A percentile compares a stretch with the other conserved stretches of the same genome.
phyloP scores from a whole-genome alignment of 1,139 yeast species.

The Zygosaccharomyces pseudobailii region DNA sequence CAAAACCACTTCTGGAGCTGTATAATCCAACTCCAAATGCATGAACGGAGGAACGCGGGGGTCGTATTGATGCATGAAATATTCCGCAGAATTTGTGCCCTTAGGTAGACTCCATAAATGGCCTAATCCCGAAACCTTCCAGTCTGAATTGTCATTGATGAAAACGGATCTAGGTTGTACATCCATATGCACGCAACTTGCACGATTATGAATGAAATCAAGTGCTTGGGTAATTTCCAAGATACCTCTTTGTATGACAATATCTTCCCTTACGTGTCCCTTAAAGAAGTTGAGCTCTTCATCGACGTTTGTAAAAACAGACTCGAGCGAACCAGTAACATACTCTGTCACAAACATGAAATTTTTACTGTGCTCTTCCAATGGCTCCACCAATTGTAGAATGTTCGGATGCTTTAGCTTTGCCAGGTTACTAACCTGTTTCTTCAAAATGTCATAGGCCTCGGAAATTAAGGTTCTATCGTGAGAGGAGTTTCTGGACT shows the following conservation, averaged over 20 bases:
- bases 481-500: constrained; percentile 33
- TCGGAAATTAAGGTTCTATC: constrained; percentile 37
- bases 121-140: constrained; percentile 84
- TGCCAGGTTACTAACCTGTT: constrained; percentile 65
- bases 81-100: constrained; percentile 43
- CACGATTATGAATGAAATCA: constrained; percentile 73
- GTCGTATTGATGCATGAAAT: constrained; percentile 43
- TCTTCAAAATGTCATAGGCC: constrained; percentile 45
- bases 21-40: constrained; percentile 64
- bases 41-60: constrained; percentile 71
- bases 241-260: constrained; percentile 80
- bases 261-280: constrained; percentile 46
- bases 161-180: constrained; percentile 73
- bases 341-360: constrained; percentile 83
- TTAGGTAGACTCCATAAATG: constrained; percentile 39
- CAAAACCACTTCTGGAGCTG: constrained; percentile 69
- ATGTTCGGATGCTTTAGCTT: constrained; percentile 86
- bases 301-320: constrained; percentile 35
- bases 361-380: constrained; percentile 79
- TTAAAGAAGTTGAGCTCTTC: constrained; percentile 27
- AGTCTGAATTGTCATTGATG: constrained; percentile 82
- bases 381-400: constrained; percentile 73
- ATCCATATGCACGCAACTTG: constrained; percentile 72
- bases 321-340: constrained; percentile 55
- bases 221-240: constrained; percentile 74